Conservation (phyloP, 2,329 filamentous ascomycete genomes). For the Paecilomyces dactylethromorphus region DNA sequence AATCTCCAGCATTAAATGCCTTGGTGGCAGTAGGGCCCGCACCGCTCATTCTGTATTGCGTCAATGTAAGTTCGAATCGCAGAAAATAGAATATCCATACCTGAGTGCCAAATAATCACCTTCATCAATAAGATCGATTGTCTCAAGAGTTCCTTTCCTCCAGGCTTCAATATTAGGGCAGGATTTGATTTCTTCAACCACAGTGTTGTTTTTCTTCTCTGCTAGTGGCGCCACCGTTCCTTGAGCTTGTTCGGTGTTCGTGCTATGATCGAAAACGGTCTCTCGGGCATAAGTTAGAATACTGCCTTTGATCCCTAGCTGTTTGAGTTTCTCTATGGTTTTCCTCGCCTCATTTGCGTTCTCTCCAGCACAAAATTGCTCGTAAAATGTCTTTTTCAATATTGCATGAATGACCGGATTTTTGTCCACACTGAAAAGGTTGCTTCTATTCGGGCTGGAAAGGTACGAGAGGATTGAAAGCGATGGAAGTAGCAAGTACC, state of each 20-base stretch:
- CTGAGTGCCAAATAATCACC: constrained; percentile 63
- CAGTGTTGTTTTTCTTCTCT: no score
- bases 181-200: background rate
- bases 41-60: background rate
- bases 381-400: constrained; percentile 64
- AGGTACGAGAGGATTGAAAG: constrained; percentile 62
- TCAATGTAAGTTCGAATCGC: background rate
- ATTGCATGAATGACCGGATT: constrained; percentile 66
- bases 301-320: constrained; percentile 73
- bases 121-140: constrained; percentile 44
- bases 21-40: background rate
- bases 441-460: constrained; percentile 46
- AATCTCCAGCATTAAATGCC: background rate
- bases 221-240: background rate
- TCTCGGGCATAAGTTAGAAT: constrained; percentile 81
- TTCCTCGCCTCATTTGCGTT: constrained; percentile 58
- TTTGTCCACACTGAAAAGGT: constrained; percentile 62
- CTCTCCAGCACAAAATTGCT: constrained; percentile 85
- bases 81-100: constrained; percentile 12
- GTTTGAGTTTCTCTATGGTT: constrained; percentile 60
- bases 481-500: constrained; percentile 60
- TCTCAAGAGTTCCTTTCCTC: constrained; percentile 68
- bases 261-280: constrained; percentile 53
- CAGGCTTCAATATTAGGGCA: constrained; percentile 47
- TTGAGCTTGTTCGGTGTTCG: constrained; percentile 6